Base-by-base conservation (phyloP, 2,329 filamentous ascomycete genomes). In the Verticillium nonalfalfae region DNA sequence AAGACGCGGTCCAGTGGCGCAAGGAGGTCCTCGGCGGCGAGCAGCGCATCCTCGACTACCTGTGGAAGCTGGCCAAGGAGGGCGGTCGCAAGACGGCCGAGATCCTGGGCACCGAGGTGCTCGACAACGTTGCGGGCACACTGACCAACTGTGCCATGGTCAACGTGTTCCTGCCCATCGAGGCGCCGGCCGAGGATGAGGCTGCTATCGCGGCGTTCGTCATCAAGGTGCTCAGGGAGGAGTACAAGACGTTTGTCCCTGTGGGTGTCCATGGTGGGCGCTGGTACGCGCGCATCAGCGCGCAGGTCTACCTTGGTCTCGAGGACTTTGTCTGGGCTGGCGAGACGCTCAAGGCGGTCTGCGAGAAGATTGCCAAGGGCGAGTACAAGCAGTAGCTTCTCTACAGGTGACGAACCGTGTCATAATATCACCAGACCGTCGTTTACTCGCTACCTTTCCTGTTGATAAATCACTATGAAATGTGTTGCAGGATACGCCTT, bases 301-400 rank as follows among this genome's bases (percentile, higher is more conserved):
- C 85, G 14, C 93, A 97, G 79, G 83, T 95, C 0, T 98, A 95
- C 71, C 75, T 97, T n/a, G 91, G 91, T 33, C 72, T 88, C 65
- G 80, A 80, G 13, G 93, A 97, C 73, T 97, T 95, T 70, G 84
- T 89, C 71, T 90, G 85, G 83, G 81, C 83, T 4, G 90, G 81
- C 0, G 70, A 78, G 58, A 76, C 82, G 9, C 72, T 95, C 68
- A 82, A 84, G 70, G 73, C 77, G 40, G 56, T 84, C 14, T 76
- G 74, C 61, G 70, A 73, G 59, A 72, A 79, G 61, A 76, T 80
- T 6, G 71, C 67, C 2, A 75, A 71, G 58, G 33, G 40, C 14
- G 57, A 58, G 35, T 50, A 45, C 15, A 58, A 58, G 54, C 26
- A 56, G 26, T 33, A 15, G 26, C 4, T 6, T 14, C 11, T 4